Evolutionary conservation across 2,329 filamentous ascomycete species (phyloP).

Genomic region (Pseudogymnoascus sp.): DNA sequence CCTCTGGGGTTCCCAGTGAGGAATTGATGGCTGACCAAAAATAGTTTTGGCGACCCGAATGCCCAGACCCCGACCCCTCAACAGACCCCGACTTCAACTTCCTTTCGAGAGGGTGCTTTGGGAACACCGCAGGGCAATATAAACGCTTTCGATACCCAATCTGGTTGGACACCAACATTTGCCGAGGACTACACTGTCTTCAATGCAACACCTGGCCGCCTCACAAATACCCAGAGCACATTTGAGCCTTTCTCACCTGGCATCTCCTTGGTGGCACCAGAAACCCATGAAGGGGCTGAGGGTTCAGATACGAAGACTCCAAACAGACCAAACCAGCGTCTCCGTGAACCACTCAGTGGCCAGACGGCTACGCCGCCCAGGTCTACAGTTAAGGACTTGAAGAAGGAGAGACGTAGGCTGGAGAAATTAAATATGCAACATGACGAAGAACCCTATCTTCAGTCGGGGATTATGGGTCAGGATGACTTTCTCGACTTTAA

Average conservation of each 20-base stretch:
- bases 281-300: slow-evolving; percentile 20
- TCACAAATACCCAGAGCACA: slow-evolving; percentile 29
- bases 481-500: slow-evolving; percentile 17
- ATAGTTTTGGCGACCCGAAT: slow-evolving; percentile 56
- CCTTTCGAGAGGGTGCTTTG: slow-evolving; percentile 47
- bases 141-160: slow-evolving; percentile 39
- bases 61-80: slow-evolving; percentile 51
- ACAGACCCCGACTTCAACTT: slow-evolving; percentile 46
- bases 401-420: slow-evolving; percentile 29
- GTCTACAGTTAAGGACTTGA: slow-evolving; percentile 46
- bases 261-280: slow-evolving; percentile 29
- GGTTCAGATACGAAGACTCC: slow-evolving; percentile 40
- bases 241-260: slow-evolving; percentile 38
- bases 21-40: slow-evolving; percentile 30
- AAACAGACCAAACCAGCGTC: slow-evolving; percentile 30
- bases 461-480: slow-evolving; percentile 8
- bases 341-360: slow-evolving; percentile 26
- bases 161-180: slow-evolving; percentile 52
- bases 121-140: slow-evolving; percentile 46
- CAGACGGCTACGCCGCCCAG: slow-evolving; percentile 55
- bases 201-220: slow-evolving; percentile 53
- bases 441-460: slow-evolving; percentile 14
- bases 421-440: slow-evolving; percentile 21
- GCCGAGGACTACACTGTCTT: slow-evolving; percentile 59
- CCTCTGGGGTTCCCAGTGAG: neutral